A percentile compares a stretch with the other conserved stretches of the same genome.
phyloP scores from a whole-genome alignment of 148 eudicot genomes.

The Hydrangea macrophylla region DNA sequence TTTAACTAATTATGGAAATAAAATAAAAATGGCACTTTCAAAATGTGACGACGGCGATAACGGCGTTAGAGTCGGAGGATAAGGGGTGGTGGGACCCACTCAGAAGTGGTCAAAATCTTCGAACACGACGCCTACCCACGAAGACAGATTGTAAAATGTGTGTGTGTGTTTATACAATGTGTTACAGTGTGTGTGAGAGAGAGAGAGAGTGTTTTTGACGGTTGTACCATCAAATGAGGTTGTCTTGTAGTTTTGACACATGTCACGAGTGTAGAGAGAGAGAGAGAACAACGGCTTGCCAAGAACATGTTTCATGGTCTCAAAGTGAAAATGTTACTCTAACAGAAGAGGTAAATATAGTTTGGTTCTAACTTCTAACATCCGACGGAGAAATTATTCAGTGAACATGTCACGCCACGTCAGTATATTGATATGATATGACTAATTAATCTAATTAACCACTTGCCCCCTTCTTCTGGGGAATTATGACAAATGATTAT shows the following conservation, averaged over 20 bases:
- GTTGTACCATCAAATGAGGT: background rate
- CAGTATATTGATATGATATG: too few relatives aligned
- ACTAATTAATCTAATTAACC: too few relatives aligned
- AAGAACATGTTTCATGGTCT: background rate
- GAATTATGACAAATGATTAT: too few relatives aligned
- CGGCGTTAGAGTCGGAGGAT: constrained; percentile 13
- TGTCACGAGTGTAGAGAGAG: background rate
- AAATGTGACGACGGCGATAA: background rate
- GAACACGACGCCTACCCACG: constrained; percentile 7
- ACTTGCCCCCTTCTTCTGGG: too few relatives aligned
- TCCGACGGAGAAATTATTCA: too few relatives aligned
- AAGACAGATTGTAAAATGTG: background rate
- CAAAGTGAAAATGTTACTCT: too few relatives aligned
- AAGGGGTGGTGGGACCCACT: constrained; percentile 11
- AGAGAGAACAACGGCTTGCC: constrained; percentile 7
- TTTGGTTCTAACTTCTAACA: too few relatives aligned
- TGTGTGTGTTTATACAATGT: background rate
- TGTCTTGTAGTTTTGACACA: background rate
- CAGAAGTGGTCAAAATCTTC: background rate
- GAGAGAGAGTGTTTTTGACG: constrained; percentile 5
- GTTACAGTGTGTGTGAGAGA: too few relatives aligned
- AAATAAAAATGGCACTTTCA: background rate
- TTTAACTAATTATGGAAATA: background rate
- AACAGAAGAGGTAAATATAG: too few relatives aligned
- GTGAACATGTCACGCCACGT: too few relatives aligned